These are phyloP conservation scores for Ustilago curta DNA, from an alignment of 1,284 basidiomycete species.

Conservation along the genomic window DNA sequence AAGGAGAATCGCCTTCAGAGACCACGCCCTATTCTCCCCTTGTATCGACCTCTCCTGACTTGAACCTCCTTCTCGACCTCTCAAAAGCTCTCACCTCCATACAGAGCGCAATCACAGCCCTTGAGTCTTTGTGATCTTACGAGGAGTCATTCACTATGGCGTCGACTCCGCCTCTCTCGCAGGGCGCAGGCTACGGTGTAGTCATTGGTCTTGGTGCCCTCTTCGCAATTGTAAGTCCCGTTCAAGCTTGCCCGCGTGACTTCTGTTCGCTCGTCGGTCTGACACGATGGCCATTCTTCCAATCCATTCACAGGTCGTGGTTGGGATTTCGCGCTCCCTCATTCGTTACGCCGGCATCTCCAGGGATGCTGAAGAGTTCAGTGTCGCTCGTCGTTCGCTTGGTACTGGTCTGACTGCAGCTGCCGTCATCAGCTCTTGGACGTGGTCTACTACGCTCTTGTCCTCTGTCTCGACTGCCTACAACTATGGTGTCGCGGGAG, in stretches of 20 bases:
- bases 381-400: conserved; percentile 54
- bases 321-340: conserved; percentile 54
- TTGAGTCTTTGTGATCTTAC: too few relatives aligned
- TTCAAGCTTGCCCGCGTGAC: neutral
- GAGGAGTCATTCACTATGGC: conserved; percentile 11
- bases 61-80: too few relatives aligned
- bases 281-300: too few relatives aligned
- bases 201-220: conserved; percentile 64
- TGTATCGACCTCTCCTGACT: too few relatives aligned
- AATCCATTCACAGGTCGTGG: conserved; percentile 27
- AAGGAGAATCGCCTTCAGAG: too few relatives aligned
- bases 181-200: conserved; percentile 67
- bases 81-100: neutral
- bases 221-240: conserved; percentile 59
- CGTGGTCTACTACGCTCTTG: conserved; percentile 63
- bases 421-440: conserved; percentile 62
- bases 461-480: conserved; percentile 57
- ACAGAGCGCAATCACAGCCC: too few relatives aligned
- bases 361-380: conserved; percentile 55
- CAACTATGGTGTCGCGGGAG: conserved; percentile 63
- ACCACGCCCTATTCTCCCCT: too few relatives aligned
- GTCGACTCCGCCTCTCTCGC: conserved; percentile 50
- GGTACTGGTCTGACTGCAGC: conserved; percentile 61
- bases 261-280: too few relatives aligned
- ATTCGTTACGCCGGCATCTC: conserved; percentile 48